A percentile compares a stretch with the other conserved stretches of the same genome.
Conservation (phyloP, 1,139 yeast species). For the Pichia sp. region DNA sequence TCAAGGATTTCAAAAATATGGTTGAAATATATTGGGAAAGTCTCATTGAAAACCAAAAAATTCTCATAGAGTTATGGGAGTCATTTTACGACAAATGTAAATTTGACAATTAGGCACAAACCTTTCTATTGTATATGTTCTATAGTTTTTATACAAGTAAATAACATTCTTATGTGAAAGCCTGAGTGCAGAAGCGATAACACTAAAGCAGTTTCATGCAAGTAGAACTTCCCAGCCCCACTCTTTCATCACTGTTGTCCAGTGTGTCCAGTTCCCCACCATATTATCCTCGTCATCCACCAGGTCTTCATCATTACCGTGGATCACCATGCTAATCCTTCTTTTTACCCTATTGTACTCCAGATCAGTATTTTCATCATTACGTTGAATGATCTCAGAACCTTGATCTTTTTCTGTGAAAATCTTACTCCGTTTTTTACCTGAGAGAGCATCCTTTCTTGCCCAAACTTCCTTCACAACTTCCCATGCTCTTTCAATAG, state of each 20-base stretch:
- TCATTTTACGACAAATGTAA: constrained; percentile 60
- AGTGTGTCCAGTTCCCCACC: constrained; percentile 53
- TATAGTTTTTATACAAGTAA: neutral
- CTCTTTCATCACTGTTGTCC: constrained; percentile 67
- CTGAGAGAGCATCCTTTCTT: constrained; percentile 45
- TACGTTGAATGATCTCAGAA: constrained; percentile 16
- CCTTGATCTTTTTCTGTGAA: constrained; percentile 11
- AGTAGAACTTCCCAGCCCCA: constrained; percentile 72
- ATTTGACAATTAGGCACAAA: constrained; percentile 22
- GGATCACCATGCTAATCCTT: constrained; percentile 37
- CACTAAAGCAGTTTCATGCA: constrained; percentile 27
- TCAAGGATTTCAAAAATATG: constrained; percentile 82
- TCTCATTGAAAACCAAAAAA: constrained; percentile 90
- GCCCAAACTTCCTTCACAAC: constrained; percentile 72
- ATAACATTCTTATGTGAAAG: neutral
- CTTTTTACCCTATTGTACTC: constrained; percentile 24
- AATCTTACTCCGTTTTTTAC: constrained; percentile 19
- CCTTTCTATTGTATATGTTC: neutral
- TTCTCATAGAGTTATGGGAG: constrained; percentile 92
- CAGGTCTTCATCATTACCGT: constrained; percentile 41
- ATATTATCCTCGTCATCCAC: constrained; percentile 34
- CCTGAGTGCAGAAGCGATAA: neutral
- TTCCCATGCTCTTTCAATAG: constrained; percentile 59
- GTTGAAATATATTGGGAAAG: constrained; percentile 90
- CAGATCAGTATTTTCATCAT: constrained; percentile 25